These are phyloP conservation scores for Pichia rugopelliculosa DNA, from an alignment of 805 yeast genomes.

Conservation along the genomic window DNA sequence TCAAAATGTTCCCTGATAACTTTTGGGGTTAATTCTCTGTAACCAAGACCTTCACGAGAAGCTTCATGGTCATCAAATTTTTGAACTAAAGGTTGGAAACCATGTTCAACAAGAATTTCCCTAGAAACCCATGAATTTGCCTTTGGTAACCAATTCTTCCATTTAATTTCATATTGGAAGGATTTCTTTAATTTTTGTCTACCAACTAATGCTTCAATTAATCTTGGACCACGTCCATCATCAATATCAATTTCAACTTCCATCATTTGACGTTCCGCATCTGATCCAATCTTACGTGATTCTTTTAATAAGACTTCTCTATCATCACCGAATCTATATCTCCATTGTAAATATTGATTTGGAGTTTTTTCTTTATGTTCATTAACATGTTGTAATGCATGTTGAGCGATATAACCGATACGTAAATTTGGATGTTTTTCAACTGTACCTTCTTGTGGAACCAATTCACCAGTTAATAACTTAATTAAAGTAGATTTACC, in stretches of 20 bases:
- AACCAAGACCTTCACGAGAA: conserved; percentile 97
- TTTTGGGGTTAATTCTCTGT: conserved; percentile 86
- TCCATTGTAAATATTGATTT: conserved; percentile 96
- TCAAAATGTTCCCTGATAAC: conserved; percentile 95
- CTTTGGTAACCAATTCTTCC: conserved; percentile 89
- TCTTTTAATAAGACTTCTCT: conserved; percentile 93
- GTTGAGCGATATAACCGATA: conserved; percentile 98
- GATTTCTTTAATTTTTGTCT: conserved; percentile 94
- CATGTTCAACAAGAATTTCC: conserved; percentile 71
- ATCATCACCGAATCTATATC: conserved; percentile 96
- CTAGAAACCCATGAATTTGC: conserved; percentile 90
- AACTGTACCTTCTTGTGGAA: conserved; percentile 81
- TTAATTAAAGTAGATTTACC: conserved; percentile 96
- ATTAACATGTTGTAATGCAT: conserved; percentile 95
- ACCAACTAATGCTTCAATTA: conserved; percentile 91
- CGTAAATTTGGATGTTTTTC: conserved; percentile 98
- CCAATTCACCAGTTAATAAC: conserved; percentile 83
- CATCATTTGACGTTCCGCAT: conserved; percentile 69
- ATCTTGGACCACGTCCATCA: conserved; percentile 81
- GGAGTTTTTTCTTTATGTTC: conserved; percentile 97
- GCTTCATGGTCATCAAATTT: conserved; percentile 99
- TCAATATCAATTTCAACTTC: conserved; percentile 67
- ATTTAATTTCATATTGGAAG: conserved; percentile 94
- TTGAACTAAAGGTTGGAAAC: conserved; percentile 86
- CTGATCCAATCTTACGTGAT: conserved; percentile 74